Evolutionary conservation across 257 asterid species (phyloP).

Genomic region (Scutellaria minor): DNA sequence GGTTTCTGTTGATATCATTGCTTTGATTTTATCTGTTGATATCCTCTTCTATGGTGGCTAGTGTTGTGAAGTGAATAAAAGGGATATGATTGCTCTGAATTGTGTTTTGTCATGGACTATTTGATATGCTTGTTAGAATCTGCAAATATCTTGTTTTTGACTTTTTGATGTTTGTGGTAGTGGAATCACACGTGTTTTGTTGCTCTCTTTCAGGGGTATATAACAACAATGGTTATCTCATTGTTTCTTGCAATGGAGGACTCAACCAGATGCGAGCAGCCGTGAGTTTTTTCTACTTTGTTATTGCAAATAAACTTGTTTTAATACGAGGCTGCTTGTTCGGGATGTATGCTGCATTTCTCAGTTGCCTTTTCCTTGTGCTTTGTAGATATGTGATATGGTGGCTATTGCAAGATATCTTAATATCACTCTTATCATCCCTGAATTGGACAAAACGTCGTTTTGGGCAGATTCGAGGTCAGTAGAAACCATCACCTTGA

Average conservation of each 20-base stretch:
- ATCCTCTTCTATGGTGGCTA: background rate
- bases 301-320: background rate
- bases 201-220: constrained; percentile 53
- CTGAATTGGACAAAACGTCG: constrained; percentile 75
- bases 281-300: constrained; percentile 44
- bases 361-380: constrained; percentile 1
- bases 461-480: constrained; percentile 83
- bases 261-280: constrained; percentile 86
- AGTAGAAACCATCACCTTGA: background rate
- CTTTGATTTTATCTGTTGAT: constrained; percentile 3
- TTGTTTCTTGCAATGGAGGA: constrained; percentile 84
- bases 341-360: background rate
- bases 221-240: constrained; percentile 68
- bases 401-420: constrained; percentile 70
- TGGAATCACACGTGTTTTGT: background rate
- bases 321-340: too few relatives aligned
- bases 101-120: background rate
- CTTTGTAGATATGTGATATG: constrained; percentile 76
- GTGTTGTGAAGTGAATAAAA: too few relatives aligned
- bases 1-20: constrained; percentile 19
- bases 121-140: constrained; percentile 20
- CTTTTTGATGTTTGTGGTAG: too few relatives aligned
- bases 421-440: constrained; percentile 66
- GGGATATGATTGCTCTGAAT: background rate
- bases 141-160: background rate